Percentiles rank a stretch among this genome's conserved stretches.
phyloP scores from a whole-genome alignment of 768 basidiomycete genomes.

The Chalciporus pseudorubinellus region DNA sequence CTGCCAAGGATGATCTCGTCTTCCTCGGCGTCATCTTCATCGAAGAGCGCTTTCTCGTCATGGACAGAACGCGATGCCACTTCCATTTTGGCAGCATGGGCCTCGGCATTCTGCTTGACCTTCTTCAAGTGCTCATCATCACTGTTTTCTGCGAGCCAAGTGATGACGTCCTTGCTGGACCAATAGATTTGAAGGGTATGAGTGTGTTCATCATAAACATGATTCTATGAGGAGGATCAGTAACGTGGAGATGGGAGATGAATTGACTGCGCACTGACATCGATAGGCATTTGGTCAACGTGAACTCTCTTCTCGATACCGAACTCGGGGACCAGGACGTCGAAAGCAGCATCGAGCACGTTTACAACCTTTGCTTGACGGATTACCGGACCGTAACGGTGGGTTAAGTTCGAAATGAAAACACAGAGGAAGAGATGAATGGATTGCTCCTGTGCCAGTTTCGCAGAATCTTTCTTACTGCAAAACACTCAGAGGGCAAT shows the following conservation, averaged over 20 bases:
- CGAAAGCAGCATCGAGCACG: slow-evolving; percentile 97
- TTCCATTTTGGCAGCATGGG: slow-evolving; percentile 90
- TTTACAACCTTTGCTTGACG: slow-evolving; percentile 94
- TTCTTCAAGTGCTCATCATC: slow-evolving; percentile 96
- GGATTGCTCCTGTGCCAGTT: slow-evolving; percentile 93
- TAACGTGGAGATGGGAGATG: background rate
- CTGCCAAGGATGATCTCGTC: slow-evolving; percentile 81
- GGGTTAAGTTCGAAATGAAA: slow-evolving; percentile 89
- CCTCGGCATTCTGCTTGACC: slow-evolving; percentile 89
- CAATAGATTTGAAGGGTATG: slow-evolving; percentile 95
- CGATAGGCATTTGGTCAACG: slow-evolving; percentile 98
- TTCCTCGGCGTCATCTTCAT: slow-evolving; percentile 79
- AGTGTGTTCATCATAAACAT: slow-evolving; percentile 93
- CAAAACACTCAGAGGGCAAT: slow-evolving; percentile 10
- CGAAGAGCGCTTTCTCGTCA: slow-evolving; percentile 85
- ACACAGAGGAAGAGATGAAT: slow-evolving; percentile 94
- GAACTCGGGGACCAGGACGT: slow-evolving; percentile 94
- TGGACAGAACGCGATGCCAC: slow-evolving; percentile 80
- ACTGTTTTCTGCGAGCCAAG: slow-evolving; percentile 91
- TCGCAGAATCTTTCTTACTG: slow-evolving; percentile 89
- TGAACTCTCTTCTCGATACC: slow-evolving; percentile 99
- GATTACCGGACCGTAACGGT: slow-evolving; percentile 92
- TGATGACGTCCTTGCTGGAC: slow-evolving; percentile 92
- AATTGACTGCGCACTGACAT: slow-evolving; percentile 50
- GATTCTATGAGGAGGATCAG: slow-evolving; percentile 58